Conservation (phyloP, 2,329 filamentous ascomycete genomes). For the Dactylella cylindrospora region DNA sequence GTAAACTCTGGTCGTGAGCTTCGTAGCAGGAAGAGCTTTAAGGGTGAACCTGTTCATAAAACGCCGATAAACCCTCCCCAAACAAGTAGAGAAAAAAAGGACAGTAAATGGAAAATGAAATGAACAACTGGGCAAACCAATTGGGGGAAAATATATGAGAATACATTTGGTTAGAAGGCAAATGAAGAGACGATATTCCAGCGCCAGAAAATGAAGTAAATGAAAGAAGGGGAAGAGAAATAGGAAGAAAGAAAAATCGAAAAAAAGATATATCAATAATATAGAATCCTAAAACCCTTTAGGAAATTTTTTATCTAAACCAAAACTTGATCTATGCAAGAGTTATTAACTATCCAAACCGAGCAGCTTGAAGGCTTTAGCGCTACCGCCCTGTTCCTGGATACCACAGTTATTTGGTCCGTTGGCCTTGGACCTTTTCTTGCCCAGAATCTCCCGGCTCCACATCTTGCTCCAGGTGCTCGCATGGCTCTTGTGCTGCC, state of each 20-base stretch:
- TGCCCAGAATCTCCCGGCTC: conserved; percentile 33
- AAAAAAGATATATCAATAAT: not conserved
- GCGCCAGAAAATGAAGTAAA: conserved; percentile 49
- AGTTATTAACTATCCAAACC: conserved; percentile 31
- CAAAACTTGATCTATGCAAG: too few relatives aligned
- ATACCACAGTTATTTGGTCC: conserved; percentile 10
- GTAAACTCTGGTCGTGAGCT: conserved; percentile 22
- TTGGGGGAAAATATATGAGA: too few relatives aligned
- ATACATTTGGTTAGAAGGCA: conserved; percentile 6
- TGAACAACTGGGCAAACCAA: too few relatives aligned
- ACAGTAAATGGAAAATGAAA: too few relatives aligned
- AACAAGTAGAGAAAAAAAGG: too few relatives aligned
- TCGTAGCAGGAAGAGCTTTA: conserved; percentile 13
- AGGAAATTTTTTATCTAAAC: too few relatives aligned
- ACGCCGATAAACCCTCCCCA: conserved; percentile 20
- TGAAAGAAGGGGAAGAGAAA: conserved; percentile 3
- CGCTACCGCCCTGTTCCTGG: conserved; percentile 35
- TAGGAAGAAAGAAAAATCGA: conserved; percentile 2
- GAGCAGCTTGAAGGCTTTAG: conserved; percentile 40
- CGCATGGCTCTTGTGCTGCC: conserved; percentile 16
- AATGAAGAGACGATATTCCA: conserved; percentile 51
- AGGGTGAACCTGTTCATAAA: conserved; percentile 16
- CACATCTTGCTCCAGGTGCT: conserved; percentile 44
- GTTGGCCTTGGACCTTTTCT: conserved; percentile 21
- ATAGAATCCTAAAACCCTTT: too few relatives aligned